phyloP scores from a whole-genome alignment of 2,329 filamentous ascomycete species.

The Fusarium protoensiforme region DNA sequence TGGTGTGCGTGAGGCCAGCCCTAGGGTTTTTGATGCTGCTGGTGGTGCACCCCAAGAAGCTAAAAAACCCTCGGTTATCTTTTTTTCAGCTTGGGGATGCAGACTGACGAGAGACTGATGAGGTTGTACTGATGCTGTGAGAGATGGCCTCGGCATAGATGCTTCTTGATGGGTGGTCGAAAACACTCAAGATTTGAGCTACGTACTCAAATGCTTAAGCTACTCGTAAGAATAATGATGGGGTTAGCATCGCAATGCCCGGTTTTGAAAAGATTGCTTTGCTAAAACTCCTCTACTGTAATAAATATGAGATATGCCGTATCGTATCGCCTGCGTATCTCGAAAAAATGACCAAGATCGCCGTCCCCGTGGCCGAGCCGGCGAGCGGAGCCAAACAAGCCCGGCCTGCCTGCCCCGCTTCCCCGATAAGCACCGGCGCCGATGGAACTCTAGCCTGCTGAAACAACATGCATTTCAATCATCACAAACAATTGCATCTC shows the following conservation, averaged over 20 bases:
- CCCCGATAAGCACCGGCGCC: conserved; percentile 25
- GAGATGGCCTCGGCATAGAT: not conserved
- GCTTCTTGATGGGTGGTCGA: not conserved
- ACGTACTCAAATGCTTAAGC: not conserved
- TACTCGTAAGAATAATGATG: not conserved
- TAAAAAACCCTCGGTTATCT: conserved; percentile 29
- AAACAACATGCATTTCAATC: conserved; percentile 1
- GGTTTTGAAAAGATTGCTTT: not conserved
- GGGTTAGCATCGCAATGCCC: not conserved
- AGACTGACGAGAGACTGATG: not conserved
- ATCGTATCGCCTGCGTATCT: not conserved
- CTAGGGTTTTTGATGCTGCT: not conserved
- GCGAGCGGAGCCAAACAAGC: conserved; percentile 18
- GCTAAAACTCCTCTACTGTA: not conserved
- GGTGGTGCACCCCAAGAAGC: not conserved
- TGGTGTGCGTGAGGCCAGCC: not conserved
- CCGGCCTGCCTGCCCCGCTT: conserved; percentile 29
- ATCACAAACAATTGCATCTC: conserved; percentile 24
- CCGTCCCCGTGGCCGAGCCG: not conserved
- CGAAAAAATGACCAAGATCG: not conserved
- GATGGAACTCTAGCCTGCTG: conserved; percentile 27
- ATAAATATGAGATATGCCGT: not conserved
- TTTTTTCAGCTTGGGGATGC: conserved; percentile 1
- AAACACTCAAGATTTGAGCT: not conserved
- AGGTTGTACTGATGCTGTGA: not conserved